Percentiles rank a stretch among this genome's conserved stretches.
Conservation (phyloP, 2,329 filamentous ascomycete species). For the Waltergamsia citrina region DNA sequence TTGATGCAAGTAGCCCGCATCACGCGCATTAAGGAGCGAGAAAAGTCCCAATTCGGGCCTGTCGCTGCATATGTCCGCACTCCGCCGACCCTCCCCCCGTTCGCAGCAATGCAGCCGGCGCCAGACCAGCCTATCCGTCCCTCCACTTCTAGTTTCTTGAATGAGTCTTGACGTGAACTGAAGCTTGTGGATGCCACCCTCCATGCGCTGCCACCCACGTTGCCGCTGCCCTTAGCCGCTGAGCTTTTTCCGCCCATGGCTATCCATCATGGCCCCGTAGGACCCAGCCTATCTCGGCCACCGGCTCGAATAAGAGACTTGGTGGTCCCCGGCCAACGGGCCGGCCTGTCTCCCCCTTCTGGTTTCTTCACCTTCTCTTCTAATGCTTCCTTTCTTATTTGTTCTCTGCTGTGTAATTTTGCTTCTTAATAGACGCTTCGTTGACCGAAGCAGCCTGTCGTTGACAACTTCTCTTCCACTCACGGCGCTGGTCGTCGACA, state of each 20-base stretch:
- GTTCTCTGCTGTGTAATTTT: slow-evolving; percentile 12
- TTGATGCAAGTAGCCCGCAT: background rate
- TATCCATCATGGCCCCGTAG: background rate
- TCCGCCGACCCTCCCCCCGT: too few relatives aligned
- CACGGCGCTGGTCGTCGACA: slow-evolving; percentile 27
- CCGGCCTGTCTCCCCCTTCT: slow-evolving; percentile 16
- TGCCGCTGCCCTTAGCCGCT: background rate
- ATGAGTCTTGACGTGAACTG: background rate
- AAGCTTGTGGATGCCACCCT: background rate
- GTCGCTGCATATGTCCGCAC: too few relatives aligned
- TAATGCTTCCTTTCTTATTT: slow-evolving; percentile 21
- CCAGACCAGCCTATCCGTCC: too few relatives aligned
- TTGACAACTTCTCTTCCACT: slow-evolving; percentile 12
- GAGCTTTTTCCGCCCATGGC: background rate
- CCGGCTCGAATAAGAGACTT: slow-evolving; percentile 8
- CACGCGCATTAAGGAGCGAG: background rate
- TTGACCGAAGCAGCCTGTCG: slow-evolving; percentile 35
- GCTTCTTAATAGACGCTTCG: slow-evolving; percentile 24
- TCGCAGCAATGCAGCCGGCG: too few relatives aligned
- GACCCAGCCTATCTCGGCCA: background rate
- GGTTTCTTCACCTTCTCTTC: slow-evolving; percentile 14
- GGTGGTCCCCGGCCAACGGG: slow-evolving; percentile 6
- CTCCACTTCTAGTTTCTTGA: too few relatives aligned
- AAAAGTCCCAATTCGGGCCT: background rate
- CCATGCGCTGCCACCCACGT: background rate